Evolutionary conservation across 2,329 filamentous ascomycete species (phyloP), one percentile per base, ranked within the genome.

Genomic region (Fusarium bulbicola): DNA sequence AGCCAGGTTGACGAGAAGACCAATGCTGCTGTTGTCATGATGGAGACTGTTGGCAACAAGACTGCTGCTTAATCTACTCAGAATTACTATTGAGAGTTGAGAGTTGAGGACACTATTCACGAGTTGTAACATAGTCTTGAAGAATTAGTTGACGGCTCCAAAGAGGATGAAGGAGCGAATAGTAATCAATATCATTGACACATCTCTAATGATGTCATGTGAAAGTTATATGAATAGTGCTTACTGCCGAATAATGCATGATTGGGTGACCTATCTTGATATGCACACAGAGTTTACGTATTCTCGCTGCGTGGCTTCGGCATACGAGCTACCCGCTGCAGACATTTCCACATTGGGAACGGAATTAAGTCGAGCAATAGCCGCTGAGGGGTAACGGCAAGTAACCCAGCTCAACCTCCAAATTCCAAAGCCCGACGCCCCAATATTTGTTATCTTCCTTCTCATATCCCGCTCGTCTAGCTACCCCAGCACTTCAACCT

Each of bases 1-100:
- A 64, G 63, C 3, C 49, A 43, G 6, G 8, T 74, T n/a, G 71
- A 74, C 13, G 68, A 74, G 39, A 74, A 74, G 64, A 46, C 56
- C 3, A 34, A 68, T 34, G 36, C 54, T 6, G 58, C 63, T 6
- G 54, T 67, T 24, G 47, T 61, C 13, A 68, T 67, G 54, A 32
- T 68, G 34, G 65, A 68, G 47, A 67, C 65, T 28, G 65, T 68
- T n/a, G 43, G 36, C 6, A 57, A 32, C 18, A 59, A 59, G n/a
- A 47, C 26, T 20, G 12, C 59, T 20, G 53, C 59, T 30, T 62
- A 21, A 24, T 7, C 3, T 16, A 24, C 15, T 4, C 15, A 18
- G 4, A 16, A 36, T 21, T n/a, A 14, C 32, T 28, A 6, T 32
- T 18, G 46, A 30, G 20, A 47, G 26, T 16, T 30, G 20, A 14